These are phyloP conservation scores for Hylodesmum podocarpum DNA, from an alignment of 306 rosid species.

Conservation along the genomic window DNA sequence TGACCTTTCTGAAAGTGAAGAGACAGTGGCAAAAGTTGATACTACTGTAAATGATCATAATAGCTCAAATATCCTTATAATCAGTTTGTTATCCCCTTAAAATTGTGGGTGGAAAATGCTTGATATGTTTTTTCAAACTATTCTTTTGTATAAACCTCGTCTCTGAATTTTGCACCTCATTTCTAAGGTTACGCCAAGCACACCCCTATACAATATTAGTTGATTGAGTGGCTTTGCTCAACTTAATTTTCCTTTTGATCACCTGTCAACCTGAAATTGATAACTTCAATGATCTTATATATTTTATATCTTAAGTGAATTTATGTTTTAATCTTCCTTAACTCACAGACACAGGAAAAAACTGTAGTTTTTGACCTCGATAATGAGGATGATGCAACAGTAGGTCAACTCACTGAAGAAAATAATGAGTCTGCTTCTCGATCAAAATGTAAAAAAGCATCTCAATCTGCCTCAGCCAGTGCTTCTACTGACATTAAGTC, in stretches of 20 bases:
- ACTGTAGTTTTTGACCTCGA: constrained; percentile 35
- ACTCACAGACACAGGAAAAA: constrained; percentile 36
- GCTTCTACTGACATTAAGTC: constrained; percentile 38
- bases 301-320: constrained; percentile 11
- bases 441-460: constrained; percentile 42
- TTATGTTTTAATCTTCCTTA: constrained; percentile 30
- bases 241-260: constrained; percentile 17
- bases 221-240: constrained; percentile 16
- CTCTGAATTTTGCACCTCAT: constrained; percentile 21
- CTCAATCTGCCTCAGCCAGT: constrained; percentile 32
- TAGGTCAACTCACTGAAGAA: constrained; percentile 37
- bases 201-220: constrained; percentile 11
- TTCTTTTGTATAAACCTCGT: constrained; percentile 11
- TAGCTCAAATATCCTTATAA: constrained; percentile 34
- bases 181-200: not conserved
- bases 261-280: not conserved
- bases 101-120: not conserved
- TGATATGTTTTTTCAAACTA: not conserved
- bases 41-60: constrained; percentile 18
- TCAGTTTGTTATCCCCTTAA: constrained; percentile 7
- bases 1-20: constrained; percentile 38
- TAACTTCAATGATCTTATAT: constrained; percentile 21
- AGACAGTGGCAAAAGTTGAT: constrained; percentile 32
- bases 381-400: constrained; percentile 34
- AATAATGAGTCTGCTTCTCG: constrained; percentile 41